Evolutionary conservation across 179 eudicot species (phyloP).

Genomic region (Actinidia polygama): DNA sequence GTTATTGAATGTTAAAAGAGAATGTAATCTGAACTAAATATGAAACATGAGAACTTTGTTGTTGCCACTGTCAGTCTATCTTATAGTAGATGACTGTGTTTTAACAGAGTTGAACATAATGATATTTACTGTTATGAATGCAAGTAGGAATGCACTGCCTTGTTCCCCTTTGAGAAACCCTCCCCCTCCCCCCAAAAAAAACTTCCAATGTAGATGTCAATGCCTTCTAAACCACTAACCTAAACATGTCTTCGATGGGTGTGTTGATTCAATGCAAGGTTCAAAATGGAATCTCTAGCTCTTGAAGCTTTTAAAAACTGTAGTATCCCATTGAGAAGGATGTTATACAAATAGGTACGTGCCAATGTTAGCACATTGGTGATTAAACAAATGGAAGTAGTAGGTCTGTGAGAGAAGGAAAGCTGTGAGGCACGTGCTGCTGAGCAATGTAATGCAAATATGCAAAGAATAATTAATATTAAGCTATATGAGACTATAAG

Average conservation of each 20-base stretch:
- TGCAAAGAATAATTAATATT: background rate
- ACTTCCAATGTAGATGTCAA: background rate
- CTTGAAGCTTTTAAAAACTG: background rate
- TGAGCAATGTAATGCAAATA: background rate
- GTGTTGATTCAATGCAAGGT: background rate
- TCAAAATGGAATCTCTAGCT: background rate
- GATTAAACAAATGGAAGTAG: background rate
- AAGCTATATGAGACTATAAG: background rate
- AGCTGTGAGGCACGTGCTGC: background rate
- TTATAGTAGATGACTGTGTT: background rate
- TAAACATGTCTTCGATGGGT: background rate
- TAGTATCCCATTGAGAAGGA: background rate
- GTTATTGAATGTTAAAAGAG: background rate
- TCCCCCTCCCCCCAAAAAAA: background rate
- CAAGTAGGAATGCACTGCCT: background rate
- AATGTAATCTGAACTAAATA: background rate
- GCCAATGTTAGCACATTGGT: background rate
- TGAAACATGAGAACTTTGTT: background rate
- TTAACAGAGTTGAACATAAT: background rate
- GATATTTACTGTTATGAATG: background rate
- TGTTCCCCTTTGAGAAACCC: slow-evolving; percentile 8
- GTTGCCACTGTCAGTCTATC: background rate
- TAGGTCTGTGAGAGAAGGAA: background rate
- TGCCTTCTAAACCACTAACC: background rate
- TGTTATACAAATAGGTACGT: background rate